Percentiles rank a stretch among this genome's conserved stretches.
These are phyloP conservation scores for Anacardium occidentale DNA, from an alignment of 345 rosid species.

Conservation along the genomic window DNA sequence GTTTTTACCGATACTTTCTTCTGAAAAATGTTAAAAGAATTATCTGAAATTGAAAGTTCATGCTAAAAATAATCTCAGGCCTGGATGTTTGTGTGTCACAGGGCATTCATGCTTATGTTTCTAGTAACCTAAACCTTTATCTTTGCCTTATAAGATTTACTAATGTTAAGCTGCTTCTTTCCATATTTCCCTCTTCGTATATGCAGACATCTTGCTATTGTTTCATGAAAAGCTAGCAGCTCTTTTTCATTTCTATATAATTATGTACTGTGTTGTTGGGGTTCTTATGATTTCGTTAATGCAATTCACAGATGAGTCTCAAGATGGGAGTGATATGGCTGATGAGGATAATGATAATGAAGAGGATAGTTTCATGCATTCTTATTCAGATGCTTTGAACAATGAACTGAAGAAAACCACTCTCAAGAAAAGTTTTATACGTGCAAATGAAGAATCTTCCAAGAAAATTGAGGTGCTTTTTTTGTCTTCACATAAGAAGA, in stretches of 20 bases:
- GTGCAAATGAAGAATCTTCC: conserved; percentile 47
- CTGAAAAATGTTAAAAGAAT: not conserved
- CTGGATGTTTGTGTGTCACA: not conserved
- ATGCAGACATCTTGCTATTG: not conserved
- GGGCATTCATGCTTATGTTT: not conserved
- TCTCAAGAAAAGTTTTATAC: conserved; percentile 62
- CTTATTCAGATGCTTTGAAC: conserved; percentile 68
- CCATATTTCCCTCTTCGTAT: not conserved
- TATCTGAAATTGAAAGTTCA: not conserved
- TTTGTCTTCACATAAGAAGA: not conserved
- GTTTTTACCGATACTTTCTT: not conserved
- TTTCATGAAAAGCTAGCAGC: not conserved
- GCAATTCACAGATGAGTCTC: conserved; percentile 52
- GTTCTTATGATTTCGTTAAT: not conserved
- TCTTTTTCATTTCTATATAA: not conserved
- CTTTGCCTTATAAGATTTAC: not conserved
- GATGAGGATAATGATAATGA: conserved; percentile 40
- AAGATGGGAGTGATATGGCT: conserved; percentile 43
- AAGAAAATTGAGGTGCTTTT: conserved; percentile 48
- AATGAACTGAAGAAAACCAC: conserved; percentile 65
- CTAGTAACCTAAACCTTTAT: not conserved
- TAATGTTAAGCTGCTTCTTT: not conserved
- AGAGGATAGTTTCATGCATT: conserved; percentile 52
- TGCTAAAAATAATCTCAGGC: not conserved
- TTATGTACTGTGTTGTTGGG: not conserved